Percentiles rank a stretch among this genome's conserved stretches.
Evolutionary conservation across 2,329 filamentous ascomycete species (phyloP).

Genomic region (Davidsoniella eucalypti): DNA sequence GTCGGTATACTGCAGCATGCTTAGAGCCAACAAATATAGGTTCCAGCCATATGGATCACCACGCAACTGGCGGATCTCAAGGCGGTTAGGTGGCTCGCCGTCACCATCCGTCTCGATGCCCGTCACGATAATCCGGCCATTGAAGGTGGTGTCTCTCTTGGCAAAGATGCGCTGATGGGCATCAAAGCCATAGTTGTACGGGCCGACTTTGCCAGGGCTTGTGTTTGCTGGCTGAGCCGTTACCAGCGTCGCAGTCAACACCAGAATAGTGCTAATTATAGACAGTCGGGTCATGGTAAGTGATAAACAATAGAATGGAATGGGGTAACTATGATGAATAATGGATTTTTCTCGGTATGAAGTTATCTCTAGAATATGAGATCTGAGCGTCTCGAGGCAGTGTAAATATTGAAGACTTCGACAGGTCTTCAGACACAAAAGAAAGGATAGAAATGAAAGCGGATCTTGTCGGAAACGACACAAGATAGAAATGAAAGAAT

Average conservation of each 20-base stretch:
- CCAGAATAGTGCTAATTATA: conserved; percentile 3
- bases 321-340: not conserved
- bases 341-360: not conserved
- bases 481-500: no score
- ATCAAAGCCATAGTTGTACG: conserved; percentile 12
- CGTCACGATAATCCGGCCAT: conserved; percentile 4
- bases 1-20: conserved; percentile 51
- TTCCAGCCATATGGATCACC: conserved; percentile 53
- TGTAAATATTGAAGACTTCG: no score
- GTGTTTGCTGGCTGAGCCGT: conserved; percentile 9
- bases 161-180: not conserved
- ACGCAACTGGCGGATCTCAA: conserved; percentile 52
- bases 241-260: not conserved
- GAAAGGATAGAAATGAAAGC: no score
- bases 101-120: conserved; percentile 18
- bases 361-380: no score
- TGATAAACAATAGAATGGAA: not conserved
- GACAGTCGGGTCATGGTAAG: conserved; percentile 7
- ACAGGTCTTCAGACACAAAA: no score
- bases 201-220: conserved; percentile 6
- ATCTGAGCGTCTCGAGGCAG: no score
- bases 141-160: not conserved
- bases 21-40: conserved; percentile 58
- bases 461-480: no score
- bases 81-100: conserved; percentile 31